Evolutionary conservation across 345 rosid genomes (phyloP).

Genomic region (Populus pruinosa): DNA sequence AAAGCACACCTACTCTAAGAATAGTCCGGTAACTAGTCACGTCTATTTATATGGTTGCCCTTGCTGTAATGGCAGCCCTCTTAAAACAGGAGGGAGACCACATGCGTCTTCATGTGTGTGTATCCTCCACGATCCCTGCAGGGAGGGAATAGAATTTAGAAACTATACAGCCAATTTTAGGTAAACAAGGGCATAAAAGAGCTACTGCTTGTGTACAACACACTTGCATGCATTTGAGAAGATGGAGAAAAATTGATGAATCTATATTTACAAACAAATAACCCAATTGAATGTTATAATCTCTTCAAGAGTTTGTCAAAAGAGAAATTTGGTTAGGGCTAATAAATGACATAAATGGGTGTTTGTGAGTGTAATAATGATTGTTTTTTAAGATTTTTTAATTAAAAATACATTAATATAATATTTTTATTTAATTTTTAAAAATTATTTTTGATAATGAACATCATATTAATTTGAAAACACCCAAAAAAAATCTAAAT

Average conservation of each 20-base stretch:
- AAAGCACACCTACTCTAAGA: neutral
- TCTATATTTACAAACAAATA: no score
- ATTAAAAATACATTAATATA: no score
- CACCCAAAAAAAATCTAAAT: no score
- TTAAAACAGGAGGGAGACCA: neutral
- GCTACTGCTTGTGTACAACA: neutral
- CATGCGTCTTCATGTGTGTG: neutral
- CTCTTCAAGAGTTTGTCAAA: neutral
- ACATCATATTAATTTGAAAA: no score
- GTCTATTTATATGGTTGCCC: neutral
- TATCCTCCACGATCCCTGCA: neutral
- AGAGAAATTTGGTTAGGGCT: neutral
- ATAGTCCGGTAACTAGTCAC: neutral
- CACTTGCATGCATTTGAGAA: no score
- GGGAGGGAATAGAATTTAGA: neutral
- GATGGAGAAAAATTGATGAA: neutral
- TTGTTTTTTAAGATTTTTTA: no score
- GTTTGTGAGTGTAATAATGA: fast-evolving
- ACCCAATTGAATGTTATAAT: no score
- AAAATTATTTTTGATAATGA: no score
- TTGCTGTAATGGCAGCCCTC: neutral
- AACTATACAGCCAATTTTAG: neutral
- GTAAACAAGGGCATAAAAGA: neutral
- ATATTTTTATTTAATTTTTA: no score
- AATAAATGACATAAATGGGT: neutral